phyloP scores from a whole-genome alignment of 73 alveolate genomes.

The Paramecium tetraurelia region DNA sequence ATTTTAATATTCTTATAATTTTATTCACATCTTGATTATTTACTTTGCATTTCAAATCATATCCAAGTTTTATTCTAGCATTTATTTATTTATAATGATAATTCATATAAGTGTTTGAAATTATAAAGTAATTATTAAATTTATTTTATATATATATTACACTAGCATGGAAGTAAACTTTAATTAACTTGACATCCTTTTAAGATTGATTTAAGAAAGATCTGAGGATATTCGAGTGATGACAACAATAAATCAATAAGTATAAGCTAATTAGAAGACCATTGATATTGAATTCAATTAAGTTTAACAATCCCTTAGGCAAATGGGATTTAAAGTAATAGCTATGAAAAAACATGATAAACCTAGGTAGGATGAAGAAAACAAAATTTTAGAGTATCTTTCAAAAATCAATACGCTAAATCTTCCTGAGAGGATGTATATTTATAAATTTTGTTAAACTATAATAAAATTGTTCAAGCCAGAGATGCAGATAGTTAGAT shows the following conservation, averaged over 20 bases:
- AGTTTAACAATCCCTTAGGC: not conserved
- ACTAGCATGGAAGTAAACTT: slow-evolving; percentile 27
- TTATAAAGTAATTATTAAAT: not conserved
- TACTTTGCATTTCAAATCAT: not conserved
- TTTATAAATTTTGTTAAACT: slow-evolving; percentile 15
- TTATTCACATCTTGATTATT: not conserved
- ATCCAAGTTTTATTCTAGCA: not conserved
- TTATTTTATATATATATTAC: not conserved
- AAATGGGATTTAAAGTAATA: slow-evolving; percentile 36
- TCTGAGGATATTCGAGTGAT: slow-evolving; percentile 1
- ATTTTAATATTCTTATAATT: too few species aligned
- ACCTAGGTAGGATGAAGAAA: slow-evolving; percentile 31
- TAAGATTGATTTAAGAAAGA: not conserved
- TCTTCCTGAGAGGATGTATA: slow-evolving; percentile 10
- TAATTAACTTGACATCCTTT: slow-evolving; percentile 11
- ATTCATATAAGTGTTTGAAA: not conserved
- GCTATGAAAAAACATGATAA: slow-evolving; percentile 41
- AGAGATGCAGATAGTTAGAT: slow-evolving; percentile 26
- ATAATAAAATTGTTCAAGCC: slow-evolving; percentile 34
- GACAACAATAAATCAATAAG: not conserved
- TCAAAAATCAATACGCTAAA: not conserved
- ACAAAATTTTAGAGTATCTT: slow-evolving; percentile 3
- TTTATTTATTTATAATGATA: not conserved
- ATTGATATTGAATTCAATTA: slow-evolving; percentile 27
- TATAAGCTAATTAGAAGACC: not conserved